Evolutionary conservation across 768 basidiomycete genomes (phyloP).

Genomic region (Steccherinum ochraceum): DNA sequence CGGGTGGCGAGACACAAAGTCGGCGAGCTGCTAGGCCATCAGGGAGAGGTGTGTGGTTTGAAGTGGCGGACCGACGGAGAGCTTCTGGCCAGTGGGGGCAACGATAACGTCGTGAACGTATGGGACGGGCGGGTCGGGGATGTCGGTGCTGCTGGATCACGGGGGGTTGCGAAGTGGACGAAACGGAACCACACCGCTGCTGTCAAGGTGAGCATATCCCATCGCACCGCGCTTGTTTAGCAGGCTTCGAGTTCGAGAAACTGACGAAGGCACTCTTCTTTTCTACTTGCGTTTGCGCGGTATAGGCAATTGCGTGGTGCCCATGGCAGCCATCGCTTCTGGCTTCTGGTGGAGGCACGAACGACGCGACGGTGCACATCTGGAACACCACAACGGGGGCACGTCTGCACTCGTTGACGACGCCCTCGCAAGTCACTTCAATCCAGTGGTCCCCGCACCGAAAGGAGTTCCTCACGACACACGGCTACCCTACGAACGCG

Average conservation of each 20-base stretch:
- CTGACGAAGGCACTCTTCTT: background rate
- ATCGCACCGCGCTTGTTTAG: background rate
- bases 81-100: constrained; percentile 89
- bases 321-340: constrained; percentile 92
- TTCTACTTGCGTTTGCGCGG: too few relatives aligned
- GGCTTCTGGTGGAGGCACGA: constrained; percentile 91
- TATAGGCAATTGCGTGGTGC: constrained; percentile 95
- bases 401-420: constrained; percentile 78
- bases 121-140: constrained; percentile 75
- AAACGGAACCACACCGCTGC: constrained; percentile 53
- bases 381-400: constrained; percentile 94
- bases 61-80: constrained; percentile 87
- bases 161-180: constrained; percentile 39
- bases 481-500: constrained; percentile 88
- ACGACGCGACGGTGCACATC: constrained; percentile 84
- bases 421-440: constrained; percentile 88
- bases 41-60: constrained; percentile 89
- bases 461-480: constrained; percentile 88
- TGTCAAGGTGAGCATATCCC: constrained; percentile 21
- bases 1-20: constrained; percentile 77
- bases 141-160: constrained; percentile 14
- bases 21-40: constrained; percentile 84
- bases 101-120: constrained; percentile 96
- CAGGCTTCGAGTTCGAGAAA: background rate
- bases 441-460: constrained; percentile 81